Conservation (phyloP, 495 filamentous ascomycete species). For the Aspergillus cristatus region DNA sequence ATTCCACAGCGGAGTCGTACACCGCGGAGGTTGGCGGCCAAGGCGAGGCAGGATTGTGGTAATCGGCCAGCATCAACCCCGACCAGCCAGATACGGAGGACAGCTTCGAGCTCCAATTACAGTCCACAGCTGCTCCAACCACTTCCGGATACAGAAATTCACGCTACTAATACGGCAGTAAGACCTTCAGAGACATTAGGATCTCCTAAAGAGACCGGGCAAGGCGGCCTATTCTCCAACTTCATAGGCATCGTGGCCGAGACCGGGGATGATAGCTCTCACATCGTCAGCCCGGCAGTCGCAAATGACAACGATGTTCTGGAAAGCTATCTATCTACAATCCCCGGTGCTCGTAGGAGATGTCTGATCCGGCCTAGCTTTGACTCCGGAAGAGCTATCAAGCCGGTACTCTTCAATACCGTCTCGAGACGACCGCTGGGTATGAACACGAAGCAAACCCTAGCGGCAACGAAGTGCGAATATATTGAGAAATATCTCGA, state of each 20-base stretch:
- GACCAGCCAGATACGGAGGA: background rate
- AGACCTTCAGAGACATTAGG: too few species aligned
- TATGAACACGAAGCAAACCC: slow-evolving; percentile 15
- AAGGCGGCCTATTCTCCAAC: too few species aligned
- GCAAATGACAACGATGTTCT: slow-evolving; percentile 23
- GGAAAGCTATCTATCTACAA: slow-evolving; percentile 19
- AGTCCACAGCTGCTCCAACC: too few species aligned
- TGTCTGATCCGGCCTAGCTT: slow-evolving; percentile 17
- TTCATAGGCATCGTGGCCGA: slow-evolving; percentile 11
- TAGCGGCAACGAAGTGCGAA: slow-evolving; percentile 23
- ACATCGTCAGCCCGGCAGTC: slow-evolving; percentile 26
- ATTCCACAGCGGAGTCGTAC: background rate
- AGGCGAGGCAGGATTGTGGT: background rate
- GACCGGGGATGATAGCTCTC: slow-evolving; percentile 13
- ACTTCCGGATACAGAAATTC: background rate
- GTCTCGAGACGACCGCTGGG: slow-evolving; percentile 39
- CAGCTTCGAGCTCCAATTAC: too few species aligned
- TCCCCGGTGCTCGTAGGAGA: slow-evolving; percentile 15
- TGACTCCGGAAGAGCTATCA: slow-evolving; percentile 26
- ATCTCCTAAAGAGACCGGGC: too few species aligned
- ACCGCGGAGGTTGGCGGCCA: background rate
- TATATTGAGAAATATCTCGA: slow-evolving; percentile 31
- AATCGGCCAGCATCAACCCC: background rate
- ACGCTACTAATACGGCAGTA: background rate
- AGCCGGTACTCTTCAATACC: slow-evolving; percentile 47